phyloP scores from a whole-genome alignment of 306 rosid genomes.

The Cucumis melo region DNA sequence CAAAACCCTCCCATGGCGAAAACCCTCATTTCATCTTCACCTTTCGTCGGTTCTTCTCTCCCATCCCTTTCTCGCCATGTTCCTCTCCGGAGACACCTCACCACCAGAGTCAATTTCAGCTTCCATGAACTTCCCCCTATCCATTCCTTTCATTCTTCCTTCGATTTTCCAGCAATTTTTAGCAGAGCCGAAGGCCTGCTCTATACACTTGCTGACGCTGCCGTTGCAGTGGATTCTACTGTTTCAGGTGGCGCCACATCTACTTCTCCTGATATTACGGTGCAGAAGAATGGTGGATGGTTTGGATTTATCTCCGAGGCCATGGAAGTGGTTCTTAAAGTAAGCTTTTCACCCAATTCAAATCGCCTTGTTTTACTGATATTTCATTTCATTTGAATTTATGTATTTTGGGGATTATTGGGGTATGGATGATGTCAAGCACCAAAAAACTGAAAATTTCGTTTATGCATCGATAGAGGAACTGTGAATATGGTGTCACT shows the following conservation, averaged over 20 bases:
- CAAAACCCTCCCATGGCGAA: constrained; percentile 63
- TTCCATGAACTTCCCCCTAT: constrained; percentile 66
- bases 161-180: constrained; percentile 29
- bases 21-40: constrained; percentile 53
- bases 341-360: neutral
- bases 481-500: neutral
- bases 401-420: neutral
- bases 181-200: constrained; percentile 58
- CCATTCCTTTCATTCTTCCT: constrained; percentile 26
- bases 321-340: constrained; percentile 94
- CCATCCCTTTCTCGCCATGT: constrained; percentile 47
- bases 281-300: constrained; percentile 90
- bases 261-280: constrained; percentile 29
- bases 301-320: constrained; percentile 78
- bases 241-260: constrained; percentile 16
- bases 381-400: neutral
- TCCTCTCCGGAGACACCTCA: constrained; percentile 26
- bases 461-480: neutral
- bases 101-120: constrained; percentile 64
- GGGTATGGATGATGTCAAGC: neutral
- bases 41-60: constrained; percentile 53
- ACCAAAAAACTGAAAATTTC: neutral
- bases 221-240: constrained; percentile 47
- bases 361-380: neutral
- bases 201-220: constrained; percentile 84